These are phyloP conservation scores for Fennellomyces sp. DNA, from an alignment of 371 early-diverging fungal genomes.

Conservation along the genomic window DNA sequence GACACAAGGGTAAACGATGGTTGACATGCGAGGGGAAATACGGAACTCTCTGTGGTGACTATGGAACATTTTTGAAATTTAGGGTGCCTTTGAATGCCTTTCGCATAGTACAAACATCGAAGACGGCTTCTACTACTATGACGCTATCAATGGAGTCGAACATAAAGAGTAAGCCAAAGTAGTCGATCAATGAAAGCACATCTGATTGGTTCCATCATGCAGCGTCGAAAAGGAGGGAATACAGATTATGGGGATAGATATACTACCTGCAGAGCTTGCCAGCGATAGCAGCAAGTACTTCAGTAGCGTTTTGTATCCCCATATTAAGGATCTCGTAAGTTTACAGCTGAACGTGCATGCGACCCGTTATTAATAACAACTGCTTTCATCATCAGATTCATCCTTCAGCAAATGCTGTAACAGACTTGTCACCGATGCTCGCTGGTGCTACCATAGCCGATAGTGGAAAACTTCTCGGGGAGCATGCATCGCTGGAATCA, in stretches of 20 bases:
- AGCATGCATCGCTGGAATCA: constrained; percentile 54
- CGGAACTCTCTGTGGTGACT: background rate
- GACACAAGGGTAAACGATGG: constrained; percentile 77
- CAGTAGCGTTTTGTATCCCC: constrained; percentile 82
- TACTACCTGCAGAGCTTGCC: constrained; percentile 95
- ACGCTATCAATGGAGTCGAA: constrained; percentile 71
- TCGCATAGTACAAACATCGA: constrained; percentile 88
- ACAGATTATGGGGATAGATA: constrained; percentile 96
- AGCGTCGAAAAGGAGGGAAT: constrained; percentile 82
- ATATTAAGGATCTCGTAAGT: constrained; percentile 79
- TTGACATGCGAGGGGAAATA: background rate
- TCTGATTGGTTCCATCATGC: too few species aligned
- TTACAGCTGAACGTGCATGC: background rate
- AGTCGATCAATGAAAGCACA: too few species aligned
- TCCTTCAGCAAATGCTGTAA: constrained; percentile 10
- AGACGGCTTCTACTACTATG: constrained; percentile 90
- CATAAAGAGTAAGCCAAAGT: constrained; percentile 81
- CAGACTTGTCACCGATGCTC: constrained; percentile 38
- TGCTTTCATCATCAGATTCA: constrained; percentile 14
- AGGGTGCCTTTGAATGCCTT: constrained; percentile 94
- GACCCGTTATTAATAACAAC: background rate
- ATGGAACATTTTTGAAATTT: constrained; percentile 1
- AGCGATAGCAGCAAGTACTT: constrained; percentile 93
- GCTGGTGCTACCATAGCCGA: constrained; percentile 79
- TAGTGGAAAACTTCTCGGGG: constrained; percentile 62